Conservation (phyloP, 306 rosid genomes). For the Cicer cuneatum region DNA sequence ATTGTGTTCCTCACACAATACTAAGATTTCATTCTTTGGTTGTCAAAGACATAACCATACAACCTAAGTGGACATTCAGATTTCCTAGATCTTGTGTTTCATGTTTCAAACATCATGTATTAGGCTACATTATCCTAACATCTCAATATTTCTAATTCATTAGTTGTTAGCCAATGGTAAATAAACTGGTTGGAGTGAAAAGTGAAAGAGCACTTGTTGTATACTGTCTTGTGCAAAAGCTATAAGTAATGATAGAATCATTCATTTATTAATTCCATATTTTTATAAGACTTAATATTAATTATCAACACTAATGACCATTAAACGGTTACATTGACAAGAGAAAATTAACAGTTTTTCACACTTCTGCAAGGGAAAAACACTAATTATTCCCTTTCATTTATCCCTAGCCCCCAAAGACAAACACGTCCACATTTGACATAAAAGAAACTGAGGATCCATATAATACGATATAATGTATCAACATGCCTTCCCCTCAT, state of each 20-base stretch:
- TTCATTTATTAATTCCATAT: constrained; percentile 4
- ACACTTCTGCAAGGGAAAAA: constrained; percentile 39
- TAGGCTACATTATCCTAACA: no score
- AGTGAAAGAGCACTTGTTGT: neutral
- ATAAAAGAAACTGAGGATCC: constrained; percentile 26
- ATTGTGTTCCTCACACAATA: no score
- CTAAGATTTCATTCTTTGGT: no score
- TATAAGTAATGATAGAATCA: neutral
- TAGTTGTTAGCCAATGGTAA: neutral
- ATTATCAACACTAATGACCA: constrained; percentile 40
- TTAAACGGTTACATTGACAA: constrained; percentile 25
- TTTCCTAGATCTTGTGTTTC: no score
- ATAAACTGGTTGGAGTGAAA: neutral
- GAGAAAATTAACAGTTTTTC: constrained; percentile 39
- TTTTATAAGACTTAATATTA: constrained; percentile 30
- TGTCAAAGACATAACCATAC: no score
- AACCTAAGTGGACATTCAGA: no score
- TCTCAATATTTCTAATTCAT: no score
- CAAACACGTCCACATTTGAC: constrained; percentile 36
- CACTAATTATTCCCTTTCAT: constrained; percentile 17
- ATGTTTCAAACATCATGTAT: no score
- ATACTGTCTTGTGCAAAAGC: neutral
- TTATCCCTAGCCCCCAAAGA: constrained; percentile 32
- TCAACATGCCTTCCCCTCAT: constrained; percentile 6
- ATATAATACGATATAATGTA: constrained; percentile 31